Evolutionary conservation across 164 flowering plant genomes (phyloP), one percentile per base, ranked within the genome.

Genomic region (Vitis rupestris): DNA sequence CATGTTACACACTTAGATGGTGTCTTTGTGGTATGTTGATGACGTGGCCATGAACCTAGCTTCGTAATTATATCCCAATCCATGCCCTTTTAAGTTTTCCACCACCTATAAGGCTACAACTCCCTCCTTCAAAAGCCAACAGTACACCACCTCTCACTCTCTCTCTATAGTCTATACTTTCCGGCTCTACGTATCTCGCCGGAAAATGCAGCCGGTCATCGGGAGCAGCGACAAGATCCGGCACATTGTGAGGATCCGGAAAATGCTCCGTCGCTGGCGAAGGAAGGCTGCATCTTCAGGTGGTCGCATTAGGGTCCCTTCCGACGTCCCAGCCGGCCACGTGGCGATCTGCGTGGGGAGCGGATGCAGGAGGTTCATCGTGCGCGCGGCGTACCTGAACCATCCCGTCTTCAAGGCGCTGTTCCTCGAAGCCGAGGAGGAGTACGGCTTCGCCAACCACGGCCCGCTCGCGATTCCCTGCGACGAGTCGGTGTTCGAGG

Each of bases 231-330:
- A 66, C 64, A 67, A 64, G 52, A 78, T 74, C 70, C 75, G 72
- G 1, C 72, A 57, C 75, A 74, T 78, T 60, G 81, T 85, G 2
- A 27, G 79, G 47, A 50, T 83, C 78, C 81, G 85, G 7, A 87
- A 84, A 54, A 75, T 82, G 84, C 84, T 86, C 9, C 78, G 75
- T 56, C 74, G 73, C 49, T 86, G 89, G 89, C 78, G 86, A 4
- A 73, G 37, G 68, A 81, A 78, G 72, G 86, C 86, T 1, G 23
- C 80, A 10, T 72, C 80, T 2, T 61, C 63, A 10, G 50, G 50
- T 59, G 17, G 50, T 9, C 5, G 51, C 50, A 51, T 13, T 3
- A 50, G 12, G 23, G 37, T 68, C 3, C 72, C 78, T 9, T 27
- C 76, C 15, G 83, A 81, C 61, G 83, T 81, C 7, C 83, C 83